phyloP scores from a whole-genome alignment of 495 filamentous ascomycete genomes.

The Penicillium macrosclerotiorum region DNA sequence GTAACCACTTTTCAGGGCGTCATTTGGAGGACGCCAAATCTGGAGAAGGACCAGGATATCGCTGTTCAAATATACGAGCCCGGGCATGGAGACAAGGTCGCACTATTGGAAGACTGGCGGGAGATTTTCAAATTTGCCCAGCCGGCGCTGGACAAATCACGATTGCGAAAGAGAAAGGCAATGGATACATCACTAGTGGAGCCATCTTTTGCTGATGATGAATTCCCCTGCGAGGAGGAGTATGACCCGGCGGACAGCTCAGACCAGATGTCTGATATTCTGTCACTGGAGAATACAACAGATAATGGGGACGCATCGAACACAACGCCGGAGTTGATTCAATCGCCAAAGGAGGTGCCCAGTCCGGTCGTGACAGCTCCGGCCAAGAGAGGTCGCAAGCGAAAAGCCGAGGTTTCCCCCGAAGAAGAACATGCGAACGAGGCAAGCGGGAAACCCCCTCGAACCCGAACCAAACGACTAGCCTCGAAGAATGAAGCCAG shows the following conservation, averaged over 20 bases:
- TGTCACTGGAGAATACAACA: constrained; percentile 7
- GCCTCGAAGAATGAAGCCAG: constrained; percentile 23
- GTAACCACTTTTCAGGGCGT: constrained; percentile 36
- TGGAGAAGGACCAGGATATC: constrained; percentile 26
- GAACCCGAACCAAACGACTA: constrained; percentile 28
- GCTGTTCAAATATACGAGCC: constrained; percentile 35
- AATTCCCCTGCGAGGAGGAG: constrained; percentile 3
- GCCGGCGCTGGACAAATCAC: constrained; percentile 30
- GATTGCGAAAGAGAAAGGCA: constrained; percentile 14
- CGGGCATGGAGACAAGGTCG: constrained; percentile 40
- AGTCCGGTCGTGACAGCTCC: constrained; percentile 6
- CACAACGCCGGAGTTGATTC: constrained; percentile 17
- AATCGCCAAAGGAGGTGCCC: constrained; percentile 12
- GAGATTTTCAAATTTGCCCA: constrained; percentile 45
- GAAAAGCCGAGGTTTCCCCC: constrained; percentile 33
- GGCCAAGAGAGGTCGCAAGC: constrained; percentile 30
- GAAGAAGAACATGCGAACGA: constrained; percentile 16
- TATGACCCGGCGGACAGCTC: constrained; percentile 12
- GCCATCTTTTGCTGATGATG: constrained; percentile 8
- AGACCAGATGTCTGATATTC: constrained; percentile 20
- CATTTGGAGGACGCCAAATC: constrained; percentile 34
- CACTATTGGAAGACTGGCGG: constrained; percentile 51
- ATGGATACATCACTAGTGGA: neutral
- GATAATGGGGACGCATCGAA: constrained; percentile 22
- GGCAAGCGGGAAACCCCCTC: neutral